Percentiles rank a stretch among this genome's conserved stretches.
Conservation (phyloP, 2,329 filamentous ascomycete genomes). For the Aspergillus fumigatiaffinis region DNA sequence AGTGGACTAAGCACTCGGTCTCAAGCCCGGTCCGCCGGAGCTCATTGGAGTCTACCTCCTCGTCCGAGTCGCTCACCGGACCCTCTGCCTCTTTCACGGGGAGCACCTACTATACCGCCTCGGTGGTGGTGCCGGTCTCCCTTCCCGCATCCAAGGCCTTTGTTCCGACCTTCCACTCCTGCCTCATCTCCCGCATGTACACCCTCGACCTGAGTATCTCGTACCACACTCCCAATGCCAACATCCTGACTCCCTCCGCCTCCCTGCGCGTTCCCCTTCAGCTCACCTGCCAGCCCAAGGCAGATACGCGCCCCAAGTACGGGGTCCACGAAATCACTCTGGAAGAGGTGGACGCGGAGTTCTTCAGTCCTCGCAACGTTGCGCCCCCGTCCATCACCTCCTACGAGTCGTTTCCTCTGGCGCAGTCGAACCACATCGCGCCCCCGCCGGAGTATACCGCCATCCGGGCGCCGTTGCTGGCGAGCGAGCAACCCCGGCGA, state of each 20-base stretch:
- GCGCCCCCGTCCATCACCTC: slow-evolving; percentile 6
- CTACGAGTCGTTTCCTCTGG: neutral
- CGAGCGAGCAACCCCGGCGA: neutral
- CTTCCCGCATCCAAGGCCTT: slow-evolving; percentile 60
- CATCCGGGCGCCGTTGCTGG: neutral
- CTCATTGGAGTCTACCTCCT: slow-evolving; percentile 27
- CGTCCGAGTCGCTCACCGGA: slow-evolving; percentile 25
- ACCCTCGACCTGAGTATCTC: slow-evolving; percentile 56
- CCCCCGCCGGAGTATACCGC: neutral
- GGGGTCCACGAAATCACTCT: slow-evolving; percentile 12
- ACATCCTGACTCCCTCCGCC: slow-evolving; percentile 37
- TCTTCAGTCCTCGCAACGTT: slow-evolving; percentile 19
- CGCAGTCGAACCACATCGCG: neutral
- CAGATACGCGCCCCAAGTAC: neutral
- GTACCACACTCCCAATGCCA: slow-evolving; percentile 48
- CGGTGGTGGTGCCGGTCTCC: slow-evolving; percentile 60
- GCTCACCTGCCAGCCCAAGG: slow-evolving; percentile 26
- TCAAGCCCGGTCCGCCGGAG: slow-evolving; percentile 27
- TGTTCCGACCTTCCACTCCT: slow-evolving; percentile 67
- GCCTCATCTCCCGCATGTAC: slow-evolving; percentile 63
- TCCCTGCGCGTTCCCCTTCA: slow-evolving; percentile 44
- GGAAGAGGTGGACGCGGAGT: slow-evolving; percentile 17
- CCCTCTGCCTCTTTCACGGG: slow-evolving; percentile 43
- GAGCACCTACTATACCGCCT: slow-evolving; percentile 56
- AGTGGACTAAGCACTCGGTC: slow-evolving; percentile 51